phyloP scores from a whole-genome alignment of 208 protist species.

The Crithidia expoeki region DNA sequence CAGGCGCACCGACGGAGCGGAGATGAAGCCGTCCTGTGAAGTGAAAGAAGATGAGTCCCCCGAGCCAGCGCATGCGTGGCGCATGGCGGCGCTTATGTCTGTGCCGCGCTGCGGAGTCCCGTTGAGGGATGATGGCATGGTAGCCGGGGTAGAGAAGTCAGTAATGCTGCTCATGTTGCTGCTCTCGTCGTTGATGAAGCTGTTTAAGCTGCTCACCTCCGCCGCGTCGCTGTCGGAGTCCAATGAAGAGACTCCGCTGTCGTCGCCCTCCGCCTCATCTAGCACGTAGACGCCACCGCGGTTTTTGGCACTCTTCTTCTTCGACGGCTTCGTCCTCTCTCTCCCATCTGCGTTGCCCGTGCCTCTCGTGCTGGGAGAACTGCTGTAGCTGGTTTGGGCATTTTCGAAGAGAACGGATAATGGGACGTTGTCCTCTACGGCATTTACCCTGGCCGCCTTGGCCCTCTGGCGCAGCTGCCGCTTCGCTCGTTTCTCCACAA shows the following conservation, averaged over 20 bases:
- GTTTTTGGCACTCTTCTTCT: conserved; percentile 9
- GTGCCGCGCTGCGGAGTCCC: conserved; percentile 17
- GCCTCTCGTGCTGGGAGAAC: not conserved
- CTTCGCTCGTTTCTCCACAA: not conserved
- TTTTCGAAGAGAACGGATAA: conserved; percentile 10
- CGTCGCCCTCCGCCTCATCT: conserved; percentile 31
- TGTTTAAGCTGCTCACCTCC: conserved; percentile 22
- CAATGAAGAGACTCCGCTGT: conserved; percentile 9
- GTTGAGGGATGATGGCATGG: conserved; percentile 10
- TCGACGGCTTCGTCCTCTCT: no score
- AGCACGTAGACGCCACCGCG: conserved; percentile 36
- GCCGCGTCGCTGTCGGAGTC: conserved; percentile 30
- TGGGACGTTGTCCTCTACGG: conserved; percentile 16
- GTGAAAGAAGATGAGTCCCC: not conserved
- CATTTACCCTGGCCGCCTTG: not conserved
- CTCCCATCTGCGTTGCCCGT: not conserved
- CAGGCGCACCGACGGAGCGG: not conserved
- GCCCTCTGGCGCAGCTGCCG: not conserved
- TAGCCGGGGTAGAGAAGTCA: conserved; percentile 10
- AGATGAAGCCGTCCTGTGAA: not conserved
- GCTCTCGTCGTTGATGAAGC: conserved; percentile 30
- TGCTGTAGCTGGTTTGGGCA: not conserved
- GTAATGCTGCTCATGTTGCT: conserved; percentile 19
- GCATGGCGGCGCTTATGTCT: conserved; percentile 1
- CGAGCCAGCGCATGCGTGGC: not conserved